A percentile compares a stretch with the other conserved stretches of the same genome.
phyloP scores from a whole-genome alignment of 768 basidiomycete species.

The Hydnomerulius pinastri region DNA sequence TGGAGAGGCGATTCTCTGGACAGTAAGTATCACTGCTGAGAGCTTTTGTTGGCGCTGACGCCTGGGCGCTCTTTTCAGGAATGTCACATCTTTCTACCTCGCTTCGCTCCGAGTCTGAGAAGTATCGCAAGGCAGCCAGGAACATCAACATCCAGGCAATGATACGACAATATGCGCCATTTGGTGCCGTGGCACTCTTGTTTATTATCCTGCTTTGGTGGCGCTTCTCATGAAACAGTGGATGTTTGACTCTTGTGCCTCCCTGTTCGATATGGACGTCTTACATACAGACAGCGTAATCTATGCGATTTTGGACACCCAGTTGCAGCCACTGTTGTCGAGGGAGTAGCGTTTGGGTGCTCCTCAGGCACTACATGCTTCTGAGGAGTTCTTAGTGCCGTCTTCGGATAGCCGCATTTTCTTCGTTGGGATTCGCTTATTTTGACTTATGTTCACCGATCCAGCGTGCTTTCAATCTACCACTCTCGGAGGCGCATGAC shows the following conservation, averaged over 20 bases:
- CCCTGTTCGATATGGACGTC: conserved; percentile 16
- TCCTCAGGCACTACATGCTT: too few relatives aligned
- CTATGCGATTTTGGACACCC: conserved; percentile 18
- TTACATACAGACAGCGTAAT: conserved; percentile 31
- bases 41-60: not conserved
- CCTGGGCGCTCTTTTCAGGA: conserved; percentile 45
- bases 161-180: conserved; percentile 93
- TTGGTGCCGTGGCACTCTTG: conserved; percentile 80
- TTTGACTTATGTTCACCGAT: too few relatives aligned
- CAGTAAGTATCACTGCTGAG: conserved; percentile 50
- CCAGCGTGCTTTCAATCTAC: too few relatives aligned
- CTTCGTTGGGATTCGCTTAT: too few relatives aligned
- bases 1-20: conserved; percentile 99
- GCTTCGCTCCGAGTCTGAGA: conserved; percentile 93
- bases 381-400: too few relatives aligned
- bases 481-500: too few relatives aligned
- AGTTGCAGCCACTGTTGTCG: not conserved
- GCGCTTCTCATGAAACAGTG: conserved; percentile 67
- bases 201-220: conserved; percentile 78
- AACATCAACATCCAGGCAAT: conserved; percentile 94
- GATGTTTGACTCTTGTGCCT: conserved; percentile 5
- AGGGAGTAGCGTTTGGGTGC: not conserved
- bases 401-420: too few relatives aligned
- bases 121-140: conserved; percentile 92
- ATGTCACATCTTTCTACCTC: conserved; percentile 98